Evolutionary conservation across 2,329 filamentous ascomycete genomes (phyloP).

Genomic region (Exophiala dermatitidis): DNA sequence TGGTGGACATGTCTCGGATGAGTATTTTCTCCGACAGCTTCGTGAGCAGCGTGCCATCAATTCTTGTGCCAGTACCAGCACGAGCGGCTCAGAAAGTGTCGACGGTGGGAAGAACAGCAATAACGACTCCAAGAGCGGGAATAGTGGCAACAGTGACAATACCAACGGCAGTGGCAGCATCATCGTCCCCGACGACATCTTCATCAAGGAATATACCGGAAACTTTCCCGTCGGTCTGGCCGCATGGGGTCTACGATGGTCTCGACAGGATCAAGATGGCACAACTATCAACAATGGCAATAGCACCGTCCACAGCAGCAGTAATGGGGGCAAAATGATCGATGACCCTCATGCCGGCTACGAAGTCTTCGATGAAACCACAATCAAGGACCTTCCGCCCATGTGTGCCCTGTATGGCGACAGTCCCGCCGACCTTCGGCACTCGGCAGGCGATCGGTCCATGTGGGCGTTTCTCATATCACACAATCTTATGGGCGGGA

Average conservation of each 20-base stretch:
- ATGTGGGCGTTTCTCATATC: constrained; percentile 5
- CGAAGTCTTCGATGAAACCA: constrained; percentile 2
- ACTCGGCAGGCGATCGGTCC: constrained; percentile 1
- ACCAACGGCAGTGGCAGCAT: neutral
- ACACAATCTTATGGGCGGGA: neutral
- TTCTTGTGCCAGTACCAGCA: no score
- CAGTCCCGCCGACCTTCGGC: constrained; percentile 2
- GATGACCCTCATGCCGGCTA: constrained; percentile 1
- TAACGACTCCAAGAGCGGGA: no score
- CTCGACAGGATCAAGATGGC: neutral
- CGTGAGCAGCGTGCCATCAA: constrained; percentile 1
- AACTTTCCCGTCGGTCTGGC: neutral
- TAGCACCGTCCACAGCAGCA: no score
- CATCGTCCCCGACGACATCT: constrained; percentile 5
- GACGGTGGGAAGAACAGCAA: no score
- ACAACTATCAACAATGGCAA: no score
- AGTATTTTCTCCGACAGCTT: neutral
- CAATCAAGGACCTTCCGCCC: neutral
- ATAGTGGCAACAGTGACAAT: no score
- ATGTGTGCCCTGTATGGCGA: constrained; percentile 1
- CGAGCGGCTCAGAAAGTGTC: no score
- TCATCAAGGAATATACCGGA: neutral
- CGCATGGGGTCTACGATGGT: constrained; percentile 1
- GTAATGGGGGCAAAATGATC: neutral
- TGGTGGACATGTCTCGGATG: neutral